Evolutionary conservation across 139 green algal genomes (phyloP), one percentile per base, ranked within the genome.

Genomic region (Chlorella sp.): DNA sequence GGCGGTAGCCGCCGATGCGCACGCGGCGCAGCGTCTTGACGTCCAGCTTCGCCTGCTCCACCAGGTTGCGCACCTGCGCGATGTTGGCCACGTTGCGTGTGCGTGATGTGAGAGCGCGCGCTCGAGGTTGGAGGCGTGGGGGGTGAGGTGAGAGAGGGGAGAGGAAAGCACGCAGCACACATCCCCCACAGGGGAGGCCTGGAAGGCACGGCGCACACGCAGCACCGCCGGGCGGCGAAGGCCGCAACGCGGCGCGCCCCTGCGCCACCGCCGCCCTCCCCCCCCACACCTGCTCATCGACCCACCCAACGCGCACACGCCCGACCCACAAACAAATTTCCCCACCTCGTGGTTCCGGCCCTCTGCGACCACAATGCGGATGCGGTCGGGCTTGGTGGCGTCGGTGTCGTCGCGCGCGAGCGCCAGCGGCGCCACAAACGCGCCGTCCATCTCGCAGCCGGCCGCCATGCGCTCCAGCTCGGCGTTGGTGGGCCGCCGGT

Each of bases 311-410:
- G 5, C 86, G 68, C 21, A 95, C 23, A 33, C 60, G 35, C 15
- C 9, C 11, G 23, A 38, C 15, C 56, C 14, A 25, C 56, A 63
- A 11, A 63, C 14, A 21, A 21, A 31, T 5, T 21, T 8, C 45
- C 67, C 23, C 74, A 95, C 94, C 86, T 98, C 94, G 46, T 90
- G 87, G 64, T 96, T 95, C 56, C 90, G 87, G 31, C 94, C 94
- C 77, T 98, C 93, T 23, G 78, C 64, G 5, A 98, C 84, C n/a
- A 93, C 83, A 1, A 97, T 66, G 5, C 87, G 67, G 3, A 97
- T 55, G 48, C 79, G 65, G 40, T 86, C 78, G 21, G 50, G 41
- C 27, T 82, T 73, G 14, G 33, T 48, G 11, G 65, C 31, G 63
- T 81, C 79, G 38, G 56, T 81, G 62, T 63, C 70, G 60, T 86